Conservation (phyloP, 768 basidiomycete species). For the Tricholoma matsutake region DNA sequence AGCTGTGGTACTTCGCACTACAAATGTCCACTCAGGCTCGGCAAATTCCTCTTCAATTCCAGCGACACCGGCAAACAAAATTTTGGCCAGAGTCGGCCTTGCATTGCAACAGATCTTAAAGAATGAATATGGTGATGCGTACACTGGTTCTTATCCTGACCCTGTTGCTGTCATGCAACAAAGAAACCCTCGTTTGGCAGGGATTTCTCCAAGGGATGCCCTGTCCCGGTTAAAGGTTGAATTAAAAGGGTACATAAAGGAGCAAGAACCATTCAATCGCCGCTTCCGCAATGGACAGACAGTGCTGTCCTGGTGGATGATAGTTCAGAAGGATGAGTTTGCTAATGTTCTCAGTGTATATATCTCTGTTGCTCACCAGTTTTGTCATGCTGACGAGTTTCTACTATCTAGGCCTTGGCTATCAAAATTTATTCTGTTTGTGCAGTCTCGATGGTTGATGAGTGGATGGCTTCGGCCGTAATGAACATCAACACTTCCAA, state of each 20-base stretch:
- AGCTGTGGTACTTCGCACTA: background rate
- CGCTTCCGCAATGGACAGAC: no score
- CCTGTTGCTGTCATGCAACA: background rate
- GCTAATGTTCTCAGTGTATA: no score
- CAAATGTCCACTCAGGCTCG: background rate
- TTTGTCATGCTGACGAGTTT: no score
- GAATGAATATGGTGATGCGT: background rate
- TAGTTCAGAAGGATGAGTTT: no score
- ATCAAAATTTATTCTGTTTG: no score
- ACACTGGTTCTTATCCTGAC: background rate
- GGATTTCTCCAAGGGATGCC: no score
- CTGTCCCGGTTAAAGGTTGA: no score
- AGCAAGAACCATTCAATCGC: no score
- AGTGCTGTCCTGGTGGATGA: no score
- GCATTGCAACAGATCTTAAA: background rate
- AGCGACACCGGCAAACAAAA: background rate
- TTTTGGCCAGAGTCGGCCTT: background rate
- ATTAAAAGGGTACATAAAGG: no score
- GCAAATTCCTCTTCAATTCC: background rate
- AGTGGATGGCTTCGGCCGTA: background rate
- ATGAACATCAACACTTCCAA: background rate
- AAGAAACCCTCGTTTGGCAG: background rate
- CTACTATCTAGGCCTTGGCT: no score
- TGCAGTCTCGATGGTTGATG: background rate
- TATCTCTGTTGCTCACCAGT: no score